These are phyloP conservation scores for Bipolaris cookei DNA, from an alignment of 2,329 filamentous ascomycete species.

Conservation along the genomic window DNA sequence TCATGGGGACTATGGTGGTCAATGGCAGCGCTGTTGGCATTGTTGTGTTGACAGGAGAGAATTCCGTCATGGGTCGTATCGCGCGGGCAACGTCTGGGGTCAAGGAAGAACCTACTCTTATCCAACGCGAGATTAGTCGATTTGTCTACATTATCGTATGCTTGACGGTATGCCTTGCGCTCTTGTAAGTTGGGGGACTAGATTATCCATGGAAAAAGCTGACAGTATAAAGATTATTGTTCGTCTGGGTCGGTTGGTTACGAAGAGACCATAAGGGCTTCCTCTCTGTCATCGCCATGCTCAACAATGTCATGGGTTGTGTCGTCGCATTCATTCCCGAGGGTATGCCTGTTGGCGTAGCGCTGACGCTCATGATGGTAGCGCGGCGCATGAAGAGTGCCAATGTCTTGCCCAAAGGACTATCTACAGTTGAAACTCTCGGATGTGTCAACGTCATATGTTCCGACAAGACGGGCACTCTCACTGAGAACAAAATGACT, in stretches of 20 bases:
- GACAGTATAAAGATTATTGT: not conserved
- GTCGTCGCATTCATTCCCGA: not conserved
- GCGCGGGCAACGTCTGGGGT: not conserved
- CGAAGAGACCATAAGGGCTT: not conserved
- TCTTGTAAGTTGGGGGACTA: not conserved
- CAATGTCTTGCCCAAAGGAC: not conserved
- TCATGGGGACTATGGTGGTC: slow-evolving; percentile 1
- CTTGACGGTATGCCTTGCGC: not conserved
- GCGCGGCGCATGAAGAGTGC: not conserved
- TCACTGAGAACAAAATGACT: slow-evolving; percentile 3
- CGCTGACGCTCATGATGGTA: slow-evolving; percentile 1
- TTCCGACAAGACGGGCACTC: not conserved
- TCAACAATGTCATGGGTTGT: not conserved
- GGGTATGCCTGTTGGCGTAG: not conserved
- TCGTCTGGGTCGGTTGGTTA: not conserved
- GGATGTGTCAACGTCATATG: slow-evolving; percentile 1
- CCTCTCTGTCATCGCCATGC: not conserved
- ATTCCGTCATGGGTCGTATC: slow-evolving; percentile 2
- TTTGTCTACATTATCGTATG: not conserved
- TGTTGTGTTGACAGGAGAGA: slow-evolving; percentile 1
- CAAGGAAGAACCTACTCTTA: not conserved
- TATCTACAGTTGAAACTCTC: not conserved
- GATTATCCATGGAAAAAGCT: not conserved
- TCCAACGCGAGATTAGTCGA: slow-evolving; percentile 2
- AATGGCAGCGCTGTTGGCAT: slow-evolving; percentile 1